These are phyloP conservation scores for Gossypioides kirkii DNA, from an alignment of 345 rosid genomes.

Conservation along the genomic window DNA sequence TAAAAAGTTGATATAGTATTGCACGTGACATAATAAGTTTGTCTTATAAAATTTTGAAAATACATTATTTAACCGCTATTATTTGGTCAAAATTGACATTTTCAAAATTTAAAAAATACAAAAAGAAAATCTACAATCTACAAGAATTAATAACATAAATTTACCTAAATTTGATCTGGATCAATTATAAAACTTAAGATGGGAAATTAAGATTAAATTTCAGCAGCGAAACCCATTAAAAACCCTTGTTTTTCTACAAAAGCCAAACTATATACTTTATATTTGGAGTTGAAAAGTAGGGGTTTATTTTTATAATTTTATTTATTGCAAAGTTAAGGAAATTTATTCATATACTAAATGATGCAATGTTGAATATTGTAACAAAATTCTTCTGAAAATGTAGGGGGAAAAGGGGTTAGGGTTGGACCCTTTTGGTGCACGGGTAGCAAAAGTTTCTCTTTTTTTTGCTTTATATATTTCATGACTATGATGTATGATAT, in stretches of 20 bases:
- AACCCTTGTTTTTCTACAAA: background rate
- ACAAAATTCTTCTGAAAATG: background rate
- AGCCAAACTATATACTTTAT: background rate
- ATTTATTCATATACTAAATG: background rate
- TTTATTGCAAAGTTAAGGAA: background rate
- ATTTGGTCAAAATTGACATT: no score
- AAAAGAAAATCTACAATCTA: no score
- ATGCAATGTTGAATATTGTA: constrained; percentile 1
- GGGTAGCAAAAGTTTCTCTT: constrained; percentile 2
- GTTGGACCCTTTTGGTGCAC: constrained; percentile 11
- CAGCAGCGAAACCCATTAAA: constrained; percentile 1
- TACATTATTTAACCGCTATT: no score
- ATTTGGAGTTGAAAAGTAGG: background rate
- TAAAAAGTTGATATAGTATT: no score
- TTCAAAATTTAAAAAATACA: no score
- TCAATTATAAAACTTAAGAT: background rate
- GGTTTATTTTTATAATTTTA: background rate
- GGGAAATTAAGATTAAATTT: background rate
- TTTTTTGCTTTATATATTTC: constrained; percentile 4
- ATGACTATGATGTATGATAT: background rate
- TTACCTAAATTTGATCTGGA: background rate
- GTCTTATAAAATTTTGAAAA: no score
- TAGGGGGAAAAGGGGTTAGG: constrained; percentile 4
- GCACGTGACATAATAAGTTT: no score
- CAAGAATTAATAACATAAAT: background rate